Base-by-base conservation (phyloP, 2,329 filamentous ascomycete genomes). In the Basipetospora chlamydospora region DNA sequence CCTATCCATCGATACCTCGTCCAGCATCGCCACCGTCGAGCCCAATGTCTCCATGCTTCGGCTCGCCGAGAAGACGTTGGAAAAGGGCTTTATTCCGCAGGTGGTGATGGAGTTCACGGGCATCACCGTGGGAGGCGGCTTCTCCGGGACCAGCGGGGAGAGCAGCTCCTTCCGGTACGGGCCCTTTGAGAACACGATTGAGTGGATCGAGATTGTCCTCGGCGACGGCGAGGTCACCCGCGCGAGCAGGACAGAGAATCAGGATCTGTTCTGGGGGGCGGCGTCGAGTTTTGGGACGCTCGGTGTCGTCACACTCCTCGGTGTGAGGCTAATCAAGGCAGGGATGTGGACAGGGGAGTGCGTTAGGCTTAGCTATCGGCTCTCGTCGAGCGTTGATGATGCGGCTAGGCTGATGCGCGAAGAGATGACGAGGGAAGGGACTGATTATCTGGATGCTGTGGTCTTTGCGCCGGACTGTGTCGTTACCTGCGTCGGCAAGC, bases 51-150 rank as follows among this genome's bases (percentile, higher is more conserved):
- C 74, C 1, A 80, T 82, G 74, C 76, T 80, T 43, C 52, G 53
- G 1, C 64, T 82, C 6, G 67, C 79, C 10, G 63, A 66, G 37
- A 68, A 66, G 3, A 72, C 74, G 1, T 46, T 76, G n/a, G 53
- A 58, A 15, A 54, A 68, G 37, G 65, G 64, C 1, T 57, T 80
- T 2, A 58, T 80, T 2, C 75, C 77, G 1, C 69, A 72, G 0
- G 73, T 82, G 0, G 75, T 80, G 5, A 78, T 78, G 69, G 77
- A 81, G 48, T 80, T 81, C 39, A 76, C 74, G 2, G 76, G 73
- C n/a, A 82, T 81, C 49, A 82, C 77, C 2, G 72, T 70, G 5
- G 77, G 77, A 17, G 77, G 77, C 25, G 76, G 72, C 3, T 80
- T 77, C 52, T 70, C 73, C 30, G 76, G 77, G 2, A 77, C 72